phyloP scores from a whole-genome alignment of 2,329 filamentous ascomycete species.

The Arthrobotrys sphaeroides region DNA sequence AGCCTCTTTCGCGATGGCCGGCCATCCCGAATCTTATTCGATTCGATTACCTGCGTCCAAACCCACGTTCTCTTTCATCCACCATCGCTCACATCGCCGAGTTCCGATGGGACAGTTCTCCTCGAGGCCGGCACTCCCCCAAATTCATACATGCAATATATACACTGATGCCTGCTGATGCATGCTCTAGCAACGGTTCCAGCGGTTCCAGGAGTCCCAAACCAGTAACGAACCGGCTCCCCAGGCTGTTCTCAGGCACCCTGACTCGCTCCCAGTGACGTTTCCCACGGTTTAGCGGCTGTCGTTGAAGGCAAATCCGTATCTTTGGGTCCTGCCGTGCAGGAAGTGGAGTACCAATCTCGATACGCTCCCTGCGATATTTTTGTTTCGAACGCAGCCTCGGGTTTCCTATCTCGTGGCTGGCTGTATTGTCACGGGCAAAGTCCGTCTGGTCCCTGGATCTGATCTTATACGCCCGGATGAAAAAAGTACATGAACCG shows the following conservation, averaged over 20 bases:
- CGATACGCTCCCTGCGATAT: slow-evolving; percentile 13
- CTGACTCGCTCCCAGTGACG: slow-evolving; percentile 51
- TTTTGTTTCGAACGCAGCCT: slow-evolving; percentile 1
- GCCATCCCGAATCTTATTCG: slow-evolving; percentile 53
- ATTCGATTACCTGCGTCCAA: slow-evolving; percentile 43
- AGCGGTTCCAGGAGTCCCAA: slow-evolving; percentile 18
- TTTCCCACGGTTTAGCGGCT: slow-evolving; percentile 26
- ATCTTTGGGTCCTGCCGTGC: slow-evolving; percentile 22
- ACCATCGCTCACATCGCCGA: slow-evolving; percentile 47
- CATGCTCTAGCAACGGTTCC: no score
- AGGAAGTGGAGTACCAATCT: slow-evolving; percentile 23
- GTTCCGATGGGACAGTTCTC: slow-evolving; percentile 41
- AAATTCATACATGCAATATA: background rate
- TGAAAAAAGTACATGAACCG: background rate
- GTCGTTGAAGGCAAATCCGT: slow-evolving; percentile 18
- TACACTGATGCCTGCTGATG: slow-evolving; percentile 18
- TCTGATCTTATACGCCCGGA: background rate
- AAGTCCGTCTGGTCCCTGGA: slow-evolving; percentile 7
- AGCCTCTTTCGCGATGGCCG: background rate
- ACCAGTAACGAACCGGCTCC: slow-evolving; percentile 33
- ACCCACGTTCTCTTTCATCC: background rate
- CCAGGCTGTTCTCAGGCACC: slow-evolving; percentile 27
- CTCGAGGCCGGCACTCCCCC: background rate
- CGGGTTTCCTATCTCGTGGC: slow-evolving; percentile 10
- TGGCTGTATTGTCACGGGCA: background rate